Evolutionary conservation across 352 stramenopile species (phyloP).

Genomic region (Phytophthora chlamydospora): DNA sequence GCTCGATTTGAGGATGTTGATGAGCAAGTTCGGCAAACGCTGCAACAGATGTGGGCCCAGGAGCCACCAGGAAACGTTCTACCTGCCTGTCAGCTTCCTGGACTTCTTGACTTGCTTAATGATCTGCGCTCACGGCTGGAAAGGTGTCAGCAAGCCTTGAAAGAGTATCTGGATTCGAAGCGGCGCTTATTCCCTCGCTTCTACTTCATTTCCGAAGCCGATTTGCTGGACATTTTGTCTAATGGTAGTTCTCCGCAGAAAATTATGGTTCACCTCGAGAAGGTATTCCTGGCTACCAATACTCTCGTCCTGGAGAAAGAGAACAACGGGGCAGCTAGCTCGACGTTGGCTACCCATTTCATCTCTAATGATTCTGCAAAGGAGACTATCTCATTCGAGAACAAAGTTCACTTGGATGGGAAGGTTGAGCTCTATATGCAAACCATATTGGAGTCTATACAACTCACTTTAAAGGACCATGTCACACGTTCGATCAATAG

Average conservation of each 20-base stretch:
- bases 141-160: constrained; percentile 93
- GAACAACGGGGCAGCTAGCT: constrained; percentile 18
- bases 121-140: constrained; percentile 85
- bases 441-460: constrained; percentile 91
- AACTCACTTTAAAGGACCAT: constrained; percentile 88
- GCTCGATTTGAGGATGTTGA: constrained; percentile 91
- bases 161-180: constrained; percentile 95
- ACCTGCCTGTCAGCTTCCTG: constrained; percentile 81
- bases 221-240: constrained; percentile 94
- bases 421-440: constrained; percentile 98
- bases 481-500: constrained; percentile 86
- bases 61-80: constrained; percentile 73
- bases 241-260: constrained; percentile 90
- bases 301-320: constrained; percentile 71
- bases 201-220: constrained; percentile 96
- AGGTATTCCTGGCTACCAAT: constrained; percentile 80
- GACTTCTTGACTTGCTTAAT: constrained; percentile 75
- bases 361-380: constrained; percentile 90
- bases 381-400: constrained; percentile 92
- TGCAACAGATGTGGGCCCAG: constrained; percentile 82
- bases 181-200: constrained; percentile 93
- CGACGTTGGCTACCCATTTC: constrained; percentile 85
- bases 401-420: constrained; percentile 85
- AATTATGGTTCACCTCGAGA: constrained; percentile 93
- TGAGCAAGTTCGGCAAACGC: constrained; percentile 64